phyloP scores from a whole-genome alignment of 352 stramenopile species.

The Phytophthora ramorum region DNA sequence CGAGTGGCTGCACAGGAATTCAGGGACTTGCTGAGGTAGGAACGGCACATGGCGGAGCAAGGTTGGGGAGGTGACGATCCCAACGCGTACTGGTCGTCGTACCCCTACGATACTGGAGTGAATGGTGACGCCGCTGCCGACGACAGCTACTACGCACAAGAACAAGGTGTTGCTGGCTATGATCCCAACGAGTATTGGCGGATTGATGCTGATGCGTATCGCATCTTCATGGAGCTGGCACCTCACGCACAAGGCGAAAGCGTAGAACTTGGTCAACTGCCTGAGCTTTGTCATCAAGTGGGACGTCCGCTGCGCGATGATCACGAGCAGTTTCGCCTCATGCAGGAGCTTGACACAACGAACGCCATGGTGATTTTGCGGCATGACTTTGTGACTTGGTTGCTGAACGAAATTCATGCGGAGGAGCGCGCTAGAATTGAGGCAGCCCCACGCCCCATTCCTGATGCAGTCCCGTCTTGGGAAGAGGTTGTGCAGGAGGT shows the following conservation, averaged over 20 bases:
- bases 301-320: conserved; percentile 49
- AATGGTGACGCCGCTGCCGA: background rate
- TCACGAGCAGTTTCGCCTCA: conserved; percentile 49
- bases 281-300: conserved; percentile 54
- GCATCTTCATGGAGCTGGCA: conserved; percentile 46
- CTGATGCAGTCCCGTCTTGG: conserved; percentile 45
- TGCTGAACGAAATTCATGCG: conserved; percentile 46
- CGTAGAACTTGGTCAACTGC: conserved; percentile 52
- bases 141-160: conserved; percentile 3
- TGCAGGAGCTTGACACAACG: conserved; percentile 64
- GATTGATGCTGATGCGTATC: conserved; percentile 54
- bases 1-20: background rate
- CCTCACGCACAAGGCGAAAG: conserved; percentile 40
- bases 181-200: conserved; percentile 52
- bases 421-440: conserved; percentile 26
- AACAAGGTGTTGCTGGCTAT: background rate
- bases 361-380: conserved; percentile 66
- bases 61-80: conserved; percentile 8
- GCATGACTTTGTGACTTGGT: conserved; percentile 61
- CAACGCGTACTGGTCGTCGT: background rate
- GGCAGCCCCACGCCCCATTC: conserved; percentile 14
- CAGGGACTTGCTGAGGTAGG: background rate
- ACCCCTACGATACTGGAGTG: background rate
- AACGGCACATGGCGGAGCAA: conserved; percentile 15
- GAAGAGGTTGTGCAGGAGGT: conserved; percentile 51